Evolutionary conservation across 164 flowering plant species (phyloP).

Genomic region (Aristolochia californica): DNA sequence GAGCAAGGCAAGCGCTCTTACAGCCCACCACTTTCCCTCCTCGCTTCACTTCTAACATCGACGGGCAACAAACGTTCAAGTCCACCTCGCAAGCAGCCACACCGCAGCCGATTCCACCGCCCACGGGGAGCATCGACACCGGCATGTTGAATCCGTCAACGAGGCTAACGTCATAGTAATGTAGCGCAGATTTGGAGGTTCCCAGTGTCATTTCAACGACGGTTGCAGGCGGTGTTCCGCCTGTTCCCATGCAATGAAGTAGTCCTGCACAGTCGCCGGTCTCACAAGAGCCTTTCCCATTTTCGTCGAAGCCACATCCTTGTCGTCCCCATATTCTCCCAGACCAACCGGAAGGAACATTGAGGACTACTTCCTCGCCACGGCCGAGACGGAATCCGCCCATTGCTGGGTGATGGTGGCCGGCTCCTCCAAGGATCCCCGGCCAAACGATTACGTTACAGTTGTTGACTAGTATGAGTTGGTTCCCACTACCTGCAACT

Average conservation of each 20-base stretch:
- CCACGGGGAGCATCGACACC: constrained; percentile 60
- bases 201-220: constrained; percentile 64
- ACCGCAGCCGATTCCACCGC: constrained; percentile 60
- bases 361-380: constrained; percentile 27
- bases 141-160: constrained; percentile 83
- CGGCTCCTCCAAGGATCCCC: constrained; percentile 66
- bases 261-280: constrained; percentile 54
- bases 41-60: constrained; percentile 43
- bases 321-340: constrained; percentile 58
- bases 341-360: constrained; percentile 41
- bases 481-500: constrained; percentile 45
- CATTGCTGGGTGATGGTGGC: constrained; percentile 39
- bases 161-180: constrained; percentile 68
- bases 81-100: constrained; percentile 55
- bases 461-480: constrained; percentile 52
- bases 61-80: constrained; percentile 62
- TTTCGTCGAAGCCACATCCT: constrained; percentile 35
- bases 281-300: constrained; percentile 32
- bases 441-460: constrained; percentile 63
- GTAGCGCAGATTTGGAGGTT: constrained; percentile 26
- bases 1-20: constrained; percentile 76
- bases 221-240: constrained; percentile 59
- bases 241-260: constrained; percentile 36
- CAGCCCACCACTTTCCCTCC: constrained; percentile 66
- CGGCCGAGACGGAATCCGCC: constrained; percentile 71